These are phyloP conservation scores for Trichothecium roseum DNA, from an alignment of 2,329 filamentous ascomycete genomes.

Conservation along the genomic window DNA sequence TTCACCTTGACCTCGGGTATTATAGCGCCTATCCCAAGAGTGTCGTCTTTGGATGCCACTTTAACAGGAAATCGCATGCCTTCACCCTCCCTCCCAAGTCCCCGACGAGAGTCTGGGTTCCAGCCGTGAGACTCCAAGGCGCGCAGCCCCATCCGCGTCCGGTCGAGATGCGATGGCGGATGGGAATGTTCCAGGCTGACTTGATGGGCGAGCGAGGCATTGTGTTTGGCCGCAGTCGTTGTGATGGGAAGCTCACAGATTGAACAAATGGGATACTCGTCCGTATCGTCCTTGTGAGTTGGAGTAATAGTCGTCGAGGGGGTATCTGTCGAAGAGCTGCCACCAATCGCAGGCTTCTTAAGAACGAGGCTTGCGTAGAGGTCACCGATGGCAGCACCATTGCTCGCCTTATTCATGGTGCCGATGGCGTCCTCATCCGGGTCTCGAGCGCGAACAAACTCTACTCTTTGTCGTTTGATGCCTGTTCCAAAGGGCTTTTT, in stretches of 20 bases:
- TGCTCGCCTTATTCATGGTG: conserved; percentile 13
- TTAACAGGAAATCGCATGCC: conserved; percentile 72
- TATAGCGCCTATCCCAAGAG: conserved; percentile 56
- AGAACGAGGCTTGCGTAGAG: conserved; percentile 59
- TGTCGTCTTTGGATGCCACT: conserved; percentile 60
- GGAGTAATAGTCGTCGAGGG: conserved; percentile 9
- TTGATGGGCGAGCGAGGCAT: conserved; percentile 60
- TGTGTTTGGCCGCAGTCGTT: conserved; percentile 32
- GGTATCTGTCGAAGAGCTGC: conserved; percentile 10
- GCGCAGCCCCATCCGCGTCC: conserved; percentile 57
- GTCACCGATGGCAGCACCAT: conserved; percentile 34
- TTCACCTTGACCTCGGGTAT: conserved; percentile 31
- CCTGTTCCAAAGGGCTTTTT: conserved; percentile 46
- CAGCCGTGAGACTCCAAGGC: conserved; percentile 60
- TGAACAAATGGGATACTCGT: conserved; percentile 15
- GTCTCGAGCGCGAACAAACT: conserved; percentile 46
- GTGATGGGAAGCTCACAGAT: conserved; percentile 25
- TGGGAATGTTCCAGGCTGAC: conserved; percentile 58
- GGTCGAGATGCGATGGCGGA: conserved; percentile 61
- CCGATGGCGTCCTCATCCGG: conserved; percentile 17
- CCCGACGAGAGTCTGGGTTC: conserved; percentile 62
- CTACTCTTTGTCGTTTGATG: conserved; percentile 40
- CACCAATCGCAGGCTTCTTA: conserved; percentile 14
- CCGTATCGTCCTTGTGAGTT: conserved; percentile 1
- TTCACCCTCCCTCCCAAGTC: conserved; percentile 60